Conservation (phyloP, 352 stramenopile species). For the Globisporangium paddicum region DNA sequence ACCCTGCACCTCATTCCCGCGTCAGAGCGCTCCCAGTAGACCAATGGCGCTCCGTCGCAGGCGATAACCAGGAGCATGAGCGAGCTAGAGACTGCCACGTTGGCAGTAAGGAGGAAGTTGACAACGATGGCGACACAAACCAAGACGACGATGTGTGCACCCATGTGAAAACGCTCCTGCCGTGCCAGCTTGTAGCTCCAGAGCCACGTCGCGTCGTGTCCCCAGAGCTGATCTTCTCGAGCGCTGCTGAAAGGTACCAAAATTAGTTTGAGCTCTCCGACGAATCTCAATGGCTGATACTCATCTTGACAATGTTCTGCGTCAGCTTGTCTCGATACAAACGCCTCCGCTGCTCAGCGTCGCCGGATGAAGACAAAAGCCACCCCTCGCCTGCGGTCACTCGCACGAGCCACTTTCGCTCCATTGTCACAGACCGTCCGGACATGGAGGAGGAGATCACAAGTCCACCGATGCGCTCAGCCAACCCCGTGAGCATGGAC, state of each 20-base stretch:
- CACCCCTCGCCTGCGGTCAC: not conserved
- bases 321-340: constrained; percentile 10
- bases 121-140: not conserved
- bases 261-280: too few species aligned
- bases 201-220: constrained; percentile 19
- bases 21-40: not conserved
- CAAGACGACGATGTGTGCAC: not conserved
- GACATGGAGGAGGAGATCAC: constrained; percentile 18
- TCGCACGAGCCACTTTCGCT: constrained; percentile 14
- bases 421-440: constrained; percentile 16
- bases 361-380: not conserved
- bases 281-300: not conserved
- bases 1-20: not conserved
- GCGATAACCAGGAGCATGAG: constrained; percentile 1
- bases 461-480: constrained; percentile 15
- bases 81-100: not conserved
- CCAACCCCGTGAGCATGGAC: constrained; percentile 19
- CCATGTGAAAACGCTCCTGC: not conserved
- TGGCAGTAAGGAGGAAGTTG: not conserved
- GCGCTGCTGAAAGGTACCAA: constrained; percentile 9
- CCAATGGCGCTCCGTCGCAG: not conserved
- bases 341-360: not conserved
- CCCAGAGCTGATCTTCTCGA: constrained; percentile 21
- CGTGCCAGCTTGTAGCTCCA: constrained; percentile 7
- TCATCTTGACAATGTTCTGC: not conserved